phyloP scores from a whole-genome alignment of 352 stramenopile species.

The Phytopythium ostracodes region DNA sequence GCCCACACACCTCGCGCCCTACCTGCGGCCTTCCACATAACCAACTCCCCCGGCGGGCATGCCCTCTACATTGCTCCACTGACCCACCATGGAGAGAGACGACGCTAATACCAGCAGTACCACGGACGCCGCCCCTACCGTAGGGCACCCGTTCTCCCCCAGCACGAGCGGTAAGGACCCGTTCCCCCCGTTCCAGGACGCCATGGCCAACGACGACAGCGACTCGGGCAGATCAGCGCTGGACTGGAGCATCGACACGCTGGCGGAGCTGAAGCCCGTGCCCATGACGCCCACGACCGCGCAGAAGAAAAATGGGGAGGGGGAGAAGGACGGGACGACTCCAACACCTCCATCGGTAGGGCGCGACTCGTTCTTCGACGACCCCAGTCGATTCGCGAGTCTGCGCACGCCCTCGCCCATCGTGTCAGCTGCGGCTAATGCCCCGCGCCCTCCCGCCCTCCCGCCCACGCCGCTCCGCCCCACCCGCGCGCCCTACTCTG shows the following conservation, averaged over 20 bases:
- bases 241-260: constrained; percentile 69
- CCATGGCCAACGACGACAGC: constrained; percentile 22
- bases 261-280: constrained; percentile 53
- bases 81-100: neutral
- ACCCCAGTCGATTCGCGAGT: neutral
- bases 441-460: too few relatives aligned
- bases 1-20: too few relatives aligned
- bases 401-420: neutral
- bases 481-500: constrained; percentile 3
- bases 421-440: neutral
- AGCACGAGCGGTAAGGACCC: constrained; percentile 28
- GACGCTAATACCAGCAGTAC: neutral
- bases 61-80: neutral
- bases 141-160: constrained; percentile 58
- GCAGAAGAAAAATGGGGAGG: constrained; percentile 31
- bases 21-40: neutral
- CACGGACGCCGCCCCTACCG: too few relatives aligned
- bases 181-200: constrained; percentile 44
- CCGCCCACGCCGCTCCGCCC: neutral
- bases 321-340: too few relatives aligned
- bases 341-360: too few relatives aligned
- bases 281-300: constrained; percentile 41
- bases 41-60: neutral
- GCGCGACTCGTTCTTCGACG: neutral
- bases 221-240: constrained; percentile 15